Base-by-base conservation (phyloP, 495 filamentous ascomycete genomes). In the Penicillium subrubescens region DNA sequence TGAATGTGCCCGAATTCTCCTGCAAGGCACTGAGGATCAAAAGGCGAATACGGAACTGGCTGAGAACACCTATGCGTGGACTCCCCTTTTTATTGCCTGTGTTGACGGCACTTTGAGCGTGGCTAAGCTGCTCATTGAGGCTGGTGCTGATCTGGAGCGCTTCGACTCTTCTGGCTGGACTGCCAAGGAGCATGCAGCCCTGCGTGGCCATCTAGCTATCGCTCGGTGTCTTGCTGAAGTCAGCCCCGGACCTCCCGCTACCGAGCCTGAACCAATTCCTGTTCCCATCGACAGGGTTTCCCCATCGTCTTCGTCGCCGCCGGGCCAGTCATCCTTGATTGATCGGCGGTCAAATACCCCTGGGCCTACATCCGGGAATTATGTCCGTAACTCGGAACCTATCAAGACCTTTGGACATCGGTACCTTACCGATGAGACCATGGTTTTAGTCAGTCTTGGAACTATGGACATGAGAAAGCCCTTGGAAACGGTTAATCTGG, bases 331-430 rank as follows among this genome's bases (percentile, higher is more conserved):
- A 17, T 87, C 84, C 23, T 73, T 89, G 12, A 73, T 76, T 17
- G 86, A 88, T 46, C 78, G 84, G 46, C 77, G 75, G 50, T 87
- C 86, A 5, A 83, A 84, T 67, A 71, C 66, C 6, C 68, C 71
- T 1, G 65, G 55, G 11, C 81, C 77, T 52, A 67, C 76, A 39
- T 66, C 69, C 11, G 81, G 76, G 57, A 77, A 67, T 67, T 70
- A 73, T 68, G 33, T 67, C 29, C 80, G 85, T 52, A 73, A 77
- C 14, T 72, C 86, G 27, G 92, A 96, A 53, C 89, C 92, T 50
- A 85, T 97, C 63, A 98, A 98, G 75, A 90, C 93, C 23, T 99
- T 97, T 79, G 95, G 95, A 60, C 95, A 98, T 80, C 86, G 94
- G 54, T 99, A 97, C 78, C 89, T 99, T 58, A 95, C 87, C 43